phyloP scores from a whole-genome alignment of 768 basidiomycete species.

The button mushroom (Agaricus bisporus) region DNA sequence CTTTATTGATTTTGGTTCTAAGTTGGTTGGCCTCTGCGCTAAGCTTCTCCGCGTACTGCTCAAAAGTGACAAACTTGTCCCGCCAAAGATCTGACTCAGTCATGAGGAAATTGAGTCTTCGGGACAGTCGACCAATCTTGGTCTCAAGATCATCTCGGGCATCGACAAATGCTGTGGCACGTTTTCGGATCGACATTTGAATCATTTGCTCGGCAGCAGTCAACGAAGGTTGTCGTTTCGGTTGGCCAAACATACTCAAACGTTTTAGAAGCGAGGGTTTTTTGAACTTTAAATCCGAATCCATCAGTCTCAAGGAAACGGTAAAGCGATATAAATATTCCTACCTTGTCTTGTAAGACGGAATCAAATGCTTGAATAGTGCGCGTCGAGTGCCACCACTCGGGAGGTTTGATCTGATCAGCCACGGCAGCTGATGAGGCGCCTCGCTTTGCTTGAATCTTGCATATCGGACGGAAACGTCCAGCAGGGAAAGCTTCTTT shows the following conservation, averaged over 20 bases:
- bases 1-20: conserved; percentile 83
- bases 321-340: conserved; percentile 9
- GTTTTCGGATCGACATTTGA: conserved; percentile 84
- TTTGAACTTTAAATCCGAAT: conserved; percentile 54
- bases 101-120: conserved; percentile 87
- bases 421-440: conserved; percentile 77
- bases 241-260: conserved; percentile 69
- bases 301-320: neutral
- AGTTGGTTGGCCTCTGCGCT: conserved; percentile 83
- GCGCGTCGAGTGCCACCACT: conserved; percentile 92
- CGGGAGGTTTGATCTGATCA: conserved; percentile 84
- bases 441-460: conserved; percentile 81
- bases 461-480: conserved; percentile 85
- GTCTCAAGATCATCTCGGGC: conserved; percentile 91
- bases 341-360: conserved; percentile 79
- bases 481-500: conserved; percentile 94
- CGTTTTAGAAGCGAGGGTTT: conserved; percentile 86
- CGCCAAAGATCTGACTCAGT: conserved; percentile 88
- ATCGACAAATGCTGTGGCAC: conserved; percentile 92
- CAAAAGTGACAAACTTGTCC: conserved; percentile 91
- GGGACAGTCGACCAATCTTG: conserved; percentile 82
- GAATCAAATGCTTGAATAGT: conserved; percentile 88
- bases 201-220: conserved; percentile 80
- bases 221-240: conserved; percentile 64
- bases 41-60: conserved; percentile 89